Base-by-base conservation (phyloP, 495 filamentous ascomycete species). In the Hapsidospora chrysogenum region DNA sequence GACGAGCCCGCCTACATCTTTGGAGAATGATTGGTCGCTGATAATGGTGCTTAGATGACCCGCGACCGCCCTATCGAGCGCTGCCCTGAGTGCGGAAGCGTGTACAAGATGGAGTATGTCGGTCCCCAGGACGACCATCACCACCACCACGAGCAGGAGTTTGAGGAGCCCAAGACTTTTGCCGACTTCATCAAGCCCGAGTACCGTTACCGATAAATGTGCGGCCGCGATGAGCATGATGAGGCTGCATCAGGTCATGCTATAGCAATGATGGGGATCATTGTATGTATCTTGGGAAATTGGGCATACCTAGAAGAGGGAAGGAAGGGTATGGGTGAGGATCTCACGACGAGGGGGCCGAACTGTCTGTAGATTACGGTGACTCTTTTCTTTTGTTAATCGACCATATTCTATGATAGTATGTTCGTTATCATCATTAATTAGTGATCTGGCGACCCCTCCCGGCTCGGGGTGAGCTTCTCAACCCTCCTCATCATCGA, bases 61-160 rank as follows among this genome's bases (percentile, higher is more conserved):
- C 83, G 85, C 49, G 78, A 85, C 42, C 85, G 86, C 57, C 89
- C 89, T 27, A 51, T 93, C 42, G 76, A 89, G 63, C 82, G 89
- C 48, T 97, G 89, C 76, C 66, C 71, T 51, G 89, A 97, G 68
- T 97, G 89, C 66, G 92, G 92, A 35, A 76, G 72, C 63, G 82
- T 85, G 45, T 80, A 86, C 61, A 93, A 92, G 76, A 83, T 95
- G 75, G 81, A 95, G 54, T 97, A 95, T 56, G 56, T 95, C 37
- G 89, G 89, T 23, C 80, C 85, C 19, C 49, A 68, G 49, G 79
- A 80, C 41, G 77, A 84, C 52, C 51, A 60, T 41, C 67, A 78
- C 51, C 60, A 57, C 30, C 64, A 76, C 44, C 58, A 60, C 47
- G 52, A 58, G 60, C 68, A 70, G 46, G 58, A 61, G 50, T 73